Evolutionary conservation across 2,329 filamentous ascomycete genomes (phyloP), one percentile per base, ranked within the genome.

Genomic region (Xylaria sp.): DNA sequence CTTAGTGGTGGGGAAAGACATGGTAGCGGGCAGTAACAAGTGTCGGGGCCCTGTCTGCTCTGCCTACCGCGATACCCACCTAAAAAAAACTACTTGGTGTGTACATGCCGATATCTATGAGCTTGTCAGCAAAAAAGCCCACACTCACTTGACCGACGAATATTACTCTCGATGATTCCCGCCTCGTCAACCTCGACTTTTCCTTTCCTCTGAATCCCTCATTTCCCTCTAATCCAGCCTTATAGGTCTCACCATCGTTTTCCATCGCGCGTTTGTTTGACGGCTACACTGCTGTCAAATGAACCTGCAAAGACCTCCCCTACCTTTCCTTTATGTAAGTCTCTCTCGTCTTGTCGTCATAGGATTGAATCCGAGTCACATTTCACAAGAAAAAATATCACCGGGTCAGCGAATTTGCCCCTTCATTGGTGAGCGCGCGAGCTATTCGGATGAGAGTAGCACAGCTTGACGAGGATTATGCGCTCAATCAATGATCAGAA

Each of bases 211-310:
- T 50, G 45, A 35, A 21, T 55, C 33, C 38, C 42, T n/a, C 53
- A 25, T 59, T 14, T 23, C 14, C 38, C 56, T 37, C 23, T 5
- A 50, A 64, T 46, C 53, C 60, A 63, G 47, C 49, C 63, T 59
- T 63, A 67, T 63, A 66, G 62, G n/a, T 50, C 12, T 52, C 52
- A 45, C 33, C 49, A 64, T 65, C 66, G 55, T 60, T 64, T 67
- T 66, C 72, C 71, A 73, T 78, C 79, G 92, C 92, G 92, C 92
- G 92, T 89, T 96, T 92, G 84, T 90, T 96, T 95, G 92, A 84
- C 92, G 91, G 89, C 89, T 81, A 76, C 66, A 71, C 69, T 77
- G 90, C 92, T 94, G 92, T 96, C 92, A 94, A 92, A 97, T 97
- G 94, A 97, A 95, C 92, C 92, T 97, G 94, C 92, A 94, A 83